Base-by-base conservation (phyloP, 1,284 basidiomycete genomes). In the Ustilago nuda region DNA sequence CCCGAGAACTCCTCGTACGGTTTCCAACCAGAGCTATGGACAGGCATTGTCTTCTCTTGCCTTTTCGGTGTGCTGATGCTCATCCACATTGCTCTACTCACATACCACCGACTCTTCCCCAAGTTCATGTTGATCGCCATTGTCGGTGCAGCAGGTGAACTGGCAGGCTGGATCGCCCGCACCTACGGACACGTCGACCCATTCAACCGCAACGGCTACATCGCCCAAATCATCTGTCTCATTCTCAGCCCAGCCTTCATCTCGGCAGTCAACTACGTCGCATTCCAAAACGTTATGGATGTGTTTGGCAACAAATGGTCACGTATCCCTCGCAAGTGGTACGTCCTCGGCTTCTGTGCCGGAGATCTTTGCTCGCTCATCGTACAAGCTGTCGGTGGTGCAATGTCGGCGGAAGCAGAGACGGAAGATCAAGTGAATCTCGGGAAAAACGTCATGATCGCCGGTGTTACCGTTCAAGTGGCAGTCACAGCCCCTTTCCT, bases 221-320 rank as follows among this genome's bases (percentile, higher is more conserved):
- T 78, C 6, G 72, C 72, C 11, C 76, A 78, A 45, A 71, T 72
- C 56, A 64, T 74, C 68, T 78, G 76, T 30, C 68, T 78, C 48
- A 78, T 78, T 36, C 71, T 78, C 62, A 70, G 63, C 12, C 76
- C 76, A 1, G 76, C 70, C 1, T 78, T 78, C 61, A 68, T 78
- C 61, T 67, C 64, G 50, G 76, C 76, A 8, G 71, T 65, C 72
- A 74, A 75, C 65, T 78, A 78, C 52, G 57, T 78, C 37, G 72
- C 72, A 1, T 71, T 78, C 50, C 65, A 71, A 30, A 53, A 72
- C 37, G 55, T 61, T 19, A 78, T 78, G 72, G 76, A 78, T 45
- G 61, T 71, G n/a, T 69, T 62, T 54, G 76, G 76, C 30, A 45
- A 39, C 41, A 67, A 71, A 41, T 78, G 71, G 71, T 71, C 72